Evolutionary conservation across 768 basidiomycete genomes (phyloP), one percentile per base, ranked within the genome.

Genomic region (Sporobolomyces pararoseus): DNA sequence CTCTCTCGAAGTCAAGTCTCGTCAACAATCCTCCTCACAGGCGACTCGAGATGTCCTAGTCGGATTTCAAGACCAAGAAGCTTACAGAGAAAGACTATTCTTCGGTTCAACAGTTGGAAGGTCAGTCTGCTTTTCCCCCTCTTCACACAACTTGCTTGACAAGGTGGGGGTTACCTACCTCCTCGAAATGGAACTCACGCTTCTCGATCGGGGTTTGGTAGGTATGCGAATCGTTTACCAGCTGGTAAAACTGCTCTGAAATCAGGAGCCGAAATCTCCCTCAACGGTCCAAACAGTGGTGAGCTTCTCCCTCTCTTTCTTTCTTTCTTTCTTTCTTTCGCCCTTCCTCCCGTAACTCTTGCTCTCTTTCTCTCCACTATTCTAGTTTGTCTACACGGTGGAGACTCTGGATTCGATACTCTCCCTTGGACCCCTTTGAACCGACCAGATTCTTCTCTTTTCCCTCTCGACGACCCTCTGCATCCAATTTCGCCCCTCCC

Each of bases 341-440:
- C n/a, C n/a, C n/a, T n/a, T n/a, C n/a, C n/a, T n/a, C n/a, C n/a
- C n/a, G n/a, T n/a, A n/a, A n/a, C n/a, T n/a, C n/a, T n/a, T n/a
- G n/a, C n/a, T n/a, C n/a, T n/a, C n/a, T n/a, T n/a, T n/a, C n/a
- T n/a, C n/a, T n/a, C n/a, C n/a, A n/a, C n/a, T n/a, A n/a, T n/a
- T n/a, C 21, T 23, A 62, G 72, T 74, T 21, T 71, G 66, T 55
- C 69, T 74, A 2, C 73, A 74, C 49, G 73, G 73, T 23, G 73
- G 73, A 23, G 54, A 64, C 4, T 19, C 51, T 0, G 72, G 68
- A 0, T 47, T 74, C 27, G 72, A 74, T 50, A 74, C 72, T 4
- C 58, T 70, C 35, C 65, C 55, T 0, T 74, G 72, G 72, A 60
- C 61, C 9, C 55, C 39, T 0, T 34, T 70, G 29, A 39, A 29